Evolutionary conservation across 2,329 filamentous ascomycete genomes (phyloP).

Genomic region (Verticillium nonalfalfae): DNA sequence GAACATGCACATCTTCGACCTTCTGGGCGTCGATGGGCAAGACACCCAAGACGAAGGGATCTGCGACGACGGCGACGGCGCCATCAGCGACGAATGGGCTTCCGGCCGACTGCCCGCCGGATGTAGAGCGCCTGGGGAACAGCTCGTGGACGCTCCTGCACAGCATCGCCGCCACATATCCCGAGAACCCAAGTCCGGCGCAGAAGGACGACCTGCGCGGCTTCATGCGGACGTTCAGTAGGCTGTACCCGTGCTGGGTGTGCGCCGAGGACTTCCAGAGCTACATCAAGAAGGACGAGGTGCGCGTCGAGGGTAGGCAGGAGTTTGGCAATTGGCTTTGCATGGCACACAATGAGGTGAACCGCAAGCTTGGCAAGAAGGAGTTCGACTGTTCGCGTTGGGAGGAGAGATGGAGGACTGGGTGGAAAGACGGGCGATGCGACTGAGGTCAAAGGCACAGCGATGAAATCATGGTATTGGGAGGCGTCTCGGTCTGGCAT

Average conservation of each 20-base stretch:
- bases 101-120: constrained; percentile 73
- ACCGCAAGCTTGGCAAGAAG: constrained; percentile 82
- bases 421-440: constrained; percentile 67
- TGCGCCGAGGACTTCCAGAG: constrained; percentile 87
- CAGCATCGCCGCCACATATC: constrained; percentile 83
- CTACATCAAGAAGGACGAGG: constrained; percentile 70
- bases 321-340: constrained; percentile 81
- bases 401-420: constrained; percentile 92
- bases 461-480: neutral
- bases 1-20: constrained; percentile 63
- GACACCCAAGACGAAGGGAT: constrained; percentile 22
- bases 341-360: constrained; percentile 81
- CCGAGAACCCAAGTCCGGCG: constrained; percentile 55
- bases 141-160: constrained; percentile 92
- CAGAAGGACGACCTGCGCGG: constrained; percentile 71
- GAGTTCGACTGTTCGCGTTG: constrained; percentile 84
- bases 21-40: constrained; percentile 38
- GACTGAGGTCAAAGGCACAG: constrained; percentile 29
- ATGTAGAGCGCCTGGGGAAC: constrained; percentile 81
- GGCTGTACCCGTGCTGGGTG: constrained; percentile 90
- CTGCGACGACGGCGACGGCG: constrained; percentile 22
- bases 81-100: constrained; percentile 25
- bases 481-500: neutral
- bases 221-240: constrained; percentile 77
- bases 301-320: constrained; percentile 50